phyloP scores from a whole-genome alignment of 345 rosid genomes.

The Mallotus nudiflorus region DNA sequence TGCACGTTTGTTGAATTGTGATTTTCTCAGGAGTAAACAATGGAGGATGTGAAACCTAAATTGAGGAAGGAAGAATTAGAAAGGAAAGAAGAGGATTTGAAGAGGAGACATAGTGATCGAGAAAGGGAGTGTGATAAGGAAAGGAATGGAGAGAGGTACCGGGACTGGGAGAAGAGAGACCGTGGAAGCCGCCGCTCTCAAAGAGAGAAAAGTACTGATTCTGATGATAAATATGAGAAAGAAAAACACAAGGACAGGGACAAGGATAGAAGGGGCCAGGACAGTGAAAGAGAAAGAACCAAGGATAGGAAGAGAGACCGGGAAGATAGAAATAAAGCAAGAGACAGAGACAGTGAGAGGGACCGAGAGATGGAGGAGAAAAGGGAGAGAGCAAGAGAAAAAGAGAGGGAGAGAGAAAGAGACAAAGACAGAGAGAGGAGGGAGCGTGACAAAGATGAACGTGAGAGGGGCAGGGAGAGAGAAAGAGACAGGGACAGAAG shows the following conservation, averaged over 20 bases:
- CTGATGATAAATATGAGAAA: slow-evolving; percentile 43
- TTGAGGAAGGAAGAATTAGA: slow-evolving; percentile 46
- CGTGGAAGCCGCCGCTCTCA: slow-evolving; percentile 46
- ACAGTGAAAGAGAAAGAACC: not conserved
- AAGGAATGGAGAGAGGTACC: slow-evolving; percentile 46
- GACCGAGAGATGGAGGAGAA: slow-evolving; percentile 3
- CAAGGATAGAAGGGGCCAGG: slow-evolving; percentile 24
- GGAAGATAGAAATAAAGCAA: slow-evolving; percentile 10
- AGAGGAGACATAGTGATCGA: slow-evolving; percentile 48
- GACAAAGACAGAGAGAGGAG: slow-evolving; percentile 11
- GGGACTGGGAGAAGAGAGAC: slow-evolving; percentile 47
- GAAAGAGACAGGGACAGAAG: slow-evolving; percentile 17
- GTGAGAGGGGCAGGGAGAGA: slow-evolving; percentile 21
- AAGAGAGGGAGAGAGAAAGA: slow-evolving; percentile 10
- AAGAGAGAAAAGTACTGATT: slow-evolving; percentile 50
- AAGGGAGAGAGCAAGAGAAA: slow-evolving; percentile 6
- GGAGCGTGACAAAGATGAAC: slow-evolving; percentile 7
- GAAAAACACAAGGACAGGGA: slow-evolving; percentile 29
- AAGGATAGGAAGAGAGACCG: slow-evolving; percentile 20
- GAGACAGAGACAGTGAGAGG: slow-evolving; percentile 25
- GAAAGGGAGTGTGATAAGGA: slow-evolving; percentile 58
- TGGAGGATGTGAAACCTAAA: slow-evolving; percentile 48
- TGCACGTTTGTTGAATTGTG: not conserved
- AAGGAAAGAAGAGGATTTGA: slow-evolving; percentile 45
- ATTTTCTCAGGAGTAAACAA: not conserved